Evolutionary conservation across 345 rosid species (phyloP).

Genomic region (Brassica juncea): DNA sequence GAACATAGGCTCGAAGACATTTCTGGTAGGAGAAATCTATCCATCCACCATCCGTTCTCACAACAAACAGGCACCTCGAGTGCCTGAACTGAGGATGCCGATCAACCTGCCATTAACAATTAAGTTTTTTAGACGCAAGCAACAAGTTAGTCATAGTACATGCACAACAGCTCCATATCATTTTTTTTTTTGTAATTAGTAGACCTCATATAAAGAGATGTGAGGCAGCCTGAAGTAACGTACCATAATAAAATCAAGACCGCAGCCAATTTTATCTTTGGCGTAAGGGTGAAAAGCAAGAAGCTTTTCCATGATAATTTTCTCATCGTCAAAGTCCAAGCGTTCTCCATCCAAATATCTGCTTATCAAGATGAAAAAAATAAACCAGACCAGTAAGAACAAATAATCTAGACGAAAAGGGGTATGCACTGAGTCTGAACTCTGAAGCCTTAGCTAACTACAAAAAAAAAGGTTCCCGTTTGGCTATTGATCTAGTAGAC

Average conservation of each 20-base stretch:
- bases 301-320: conserved; percentile 61
- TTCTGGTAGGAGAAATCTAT: conserved; percentile 96
- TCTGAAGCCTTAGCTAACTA: not conserved
- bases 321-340: conserved; percentile 65
- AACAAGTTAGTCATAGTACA: too few species aligned
- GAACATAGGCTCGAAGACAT: conserved; percentile 78
- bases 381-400: not conserved
- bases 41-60: conserved; percentile 91
- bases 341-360: conserved; percentile 80
- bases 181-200: too few species aligned
- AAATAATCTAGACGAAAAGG: not conserved
- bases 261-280: conserved; percentile 86
- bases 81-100: conserved; percentile 78
- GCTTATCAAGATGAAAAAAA: conserved; percentile 23
- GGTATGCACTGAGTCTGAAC: not conserved
- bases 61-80: conserved; percentile 88
- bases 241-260: conserved; percentile 80
- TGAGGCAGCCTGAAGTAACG: conserved; percentile 13
- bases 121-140: not conserved
- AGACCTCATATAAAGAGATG: not conserved
- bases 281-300: conserved; percentile 72
- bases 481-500: not conserved
- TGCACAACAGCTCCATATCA: too few species aligned
- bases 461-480: not conserved
- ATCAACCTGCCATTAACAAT: conserved; percentile 61